Conservation (phyloP, 2,329 filamentous ascomycete genomes). For the Onygenales sp. region DNA sequence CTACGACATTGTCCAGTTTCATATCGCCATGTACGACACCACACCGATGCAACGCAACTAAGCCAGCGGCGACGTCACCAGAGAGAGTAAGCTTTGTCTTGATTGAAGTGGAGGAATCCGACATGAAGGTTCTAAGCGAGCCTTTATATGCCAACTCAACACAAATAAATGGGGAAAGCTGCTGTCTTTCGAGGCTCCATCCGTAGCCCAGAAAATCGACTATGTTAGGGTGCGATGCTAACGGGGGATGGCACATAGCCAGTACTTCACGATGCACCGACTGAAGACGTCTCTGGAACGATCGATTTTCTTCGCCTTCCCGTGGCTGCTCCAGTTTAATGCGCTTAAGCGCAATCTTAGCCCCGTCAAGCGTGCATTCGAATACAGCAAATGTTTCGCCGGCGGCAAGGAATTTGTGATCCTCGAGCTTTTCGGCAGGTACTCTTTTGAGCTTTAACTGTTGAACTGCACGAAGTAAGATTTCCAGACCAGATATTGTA, state of each 20-base stretch:
- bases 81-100: conserved; percentile 12
- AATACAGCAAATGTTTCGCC: no score
- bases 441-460: no score
- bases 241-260: conserved; percentile 14
- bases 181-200: conserved; percentile 9
- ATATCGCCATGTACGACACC: conserved; percentile 22
- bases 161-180: conserved; percentile 14
- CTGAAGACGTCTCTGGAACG: conserved; percentile 7
- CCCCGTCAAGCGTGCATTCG: no score
- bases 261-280: conserved; percentile 14
- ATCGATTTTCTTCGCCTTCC: no score
- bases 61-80: conserved; percentile 17
- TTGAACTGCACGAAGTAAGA: no score
- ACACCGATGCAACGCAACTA: conserved; percentile 19
- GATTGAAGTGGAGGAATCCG: conserved; percentile 2
- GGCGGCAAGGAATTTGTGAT: no score
- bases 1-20: conserved; percentile 21
- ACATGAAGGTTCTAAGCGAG: conserved; percentile 8
- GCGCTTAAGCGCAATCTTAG: no score
- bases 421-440: no score
- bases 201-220: conserved; percentile 16
- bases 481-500: no score
- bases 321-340: no score
- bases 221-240: conserved; percentile 16
- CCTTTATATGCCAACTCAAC: conserved; percentile 18